Base-by-base conservation (phyloP, 2,329 filamentous ascomycete species). In the Apiospora sp. region DNA sequence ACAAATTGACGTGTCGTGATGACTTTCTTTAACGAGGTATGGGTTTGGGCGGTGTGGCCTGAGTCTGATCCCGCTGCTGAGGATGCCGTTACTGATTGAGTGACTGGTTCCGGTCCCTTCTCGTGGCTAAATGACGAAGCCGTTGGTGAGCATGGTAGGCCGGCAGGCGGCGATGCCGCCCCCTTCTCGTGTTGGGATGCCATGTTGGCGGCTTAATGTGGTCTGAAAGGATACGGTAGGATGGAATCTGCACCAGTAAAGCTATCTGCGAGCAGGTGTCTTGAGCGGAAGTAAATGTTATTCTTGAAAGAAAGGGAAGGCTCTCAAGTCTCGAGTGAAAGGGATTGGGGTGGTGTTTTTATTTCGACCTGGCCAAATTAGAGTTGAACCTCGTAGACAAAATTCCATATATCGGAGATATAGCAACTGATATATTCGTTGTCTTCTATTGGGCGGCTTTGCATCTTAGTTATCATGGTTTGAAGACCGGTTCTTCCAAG, bases 1-100 rank as follows among this genome's bases (percentile, higher is more conserved):
- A 80, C 67, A 76, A 83, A 82, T 68, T 83, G 82, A 2, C 81
- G 80, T 5, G 76, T 80, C 1, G 76, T 78, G 74, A 83, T 83
- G n/a, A 48, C 67, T n/a, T 68, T 68, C 16, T 68, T 27, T 12
- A 68, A 6, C 1, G 67, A 68, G 3, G 67, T 68, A 12, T 46
- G 41, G 67, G 19, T 30, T 8, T 14, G 51, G 13, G 5, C 51
- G 19, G 46, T 49, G 22, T 49, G 46, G 5, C n/a, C 46, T 49
- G 46, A 49, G 5, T 49, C 46, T 49, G 46, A 49, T 10, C 14
- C 51, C 27, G 24, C 51, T 24, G 24, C 5, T 14, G 51, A 13
- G 1, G 51, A 27, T 6, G 24, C 24, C 4, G 51, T 16, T 34
- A 58, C 51, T 7, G 51, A 30, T 19, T 16, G 27, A 16, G 14